phyloP scores from a whole-genome alignment of 805 yeast genomes.

The Metschnikowia amazonensis region DNA sequence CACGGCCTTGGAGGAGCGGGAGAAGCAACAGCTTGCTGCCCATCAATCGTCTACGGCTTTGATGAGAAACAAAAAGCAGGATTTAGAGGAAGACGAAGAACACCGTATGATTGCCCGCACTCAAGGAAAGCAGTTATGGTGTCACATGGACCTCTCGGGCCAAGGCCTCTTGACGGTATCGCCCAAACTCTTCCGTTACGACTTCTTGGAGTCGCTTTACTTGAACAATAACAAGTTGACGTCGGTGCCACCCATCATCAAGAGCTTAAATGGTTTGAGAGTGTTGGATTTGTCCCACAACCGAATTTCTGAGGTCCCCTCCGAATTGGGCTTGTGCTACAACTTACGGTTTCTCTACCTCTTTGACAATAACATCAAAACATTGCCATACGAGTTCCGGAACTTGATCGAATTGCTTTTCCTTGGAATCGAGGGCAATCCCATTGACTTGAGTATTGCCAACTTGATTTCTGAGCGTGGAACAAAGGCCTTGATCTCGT shows the following conservation, averaged over 20 bases:
- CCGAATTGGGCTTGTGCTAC: constrained; percentile 78
- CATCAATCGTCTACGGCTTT: constrained; percentile 24
- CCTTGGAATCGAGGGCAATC: constrained; percentile 92
- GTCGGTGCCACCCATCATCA: constrained; percentile 62
- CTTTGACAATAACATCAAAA: constrained; percentile 78
- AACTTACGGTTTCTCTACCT: constrained; percentile 77
- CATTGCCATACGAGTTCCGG: constrained; percentile 83
- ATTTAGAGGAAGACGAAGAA: constrained; percentile 59
- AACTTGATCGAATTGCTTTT: constrained; percentile 78
- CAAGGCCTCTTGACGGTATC: constrained; percentile 72
- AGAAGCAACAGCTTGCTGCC: constrained; percentile 38
- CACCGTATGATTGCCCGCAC: constrained; percentile 58
- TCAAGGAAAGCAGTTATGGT: constrained; percentile 83
- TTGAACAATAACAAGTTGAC: constrained; percentile 80
- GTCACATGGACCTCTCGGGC: constrained; percentile 87
- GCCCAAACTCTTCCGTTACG: constrained; percentile 73
- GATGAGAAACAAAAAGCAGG: constrained; percentile 42
- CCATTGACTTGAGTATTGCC: constrained; percentile 62
- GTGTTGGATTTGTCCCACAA: constrained; percentile 85
- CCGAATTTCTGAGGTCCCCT: constrained; percentile 65
- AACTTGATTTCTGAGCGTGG: constrained; percentile 76
- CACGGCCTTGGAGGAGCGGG: constrained; percentile 35
- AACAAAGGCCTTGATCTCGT: constrained; percentile 74
- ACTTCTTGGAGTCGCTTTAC: constrained; percentile 80
- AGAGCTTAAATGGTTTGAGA: constrained; percentile 65